These are phyloP conservation scores for Mycena vulgaris DNA, from an alignment of 768 basidiomycete genomes.

Conservation along the genomic window DNA sequence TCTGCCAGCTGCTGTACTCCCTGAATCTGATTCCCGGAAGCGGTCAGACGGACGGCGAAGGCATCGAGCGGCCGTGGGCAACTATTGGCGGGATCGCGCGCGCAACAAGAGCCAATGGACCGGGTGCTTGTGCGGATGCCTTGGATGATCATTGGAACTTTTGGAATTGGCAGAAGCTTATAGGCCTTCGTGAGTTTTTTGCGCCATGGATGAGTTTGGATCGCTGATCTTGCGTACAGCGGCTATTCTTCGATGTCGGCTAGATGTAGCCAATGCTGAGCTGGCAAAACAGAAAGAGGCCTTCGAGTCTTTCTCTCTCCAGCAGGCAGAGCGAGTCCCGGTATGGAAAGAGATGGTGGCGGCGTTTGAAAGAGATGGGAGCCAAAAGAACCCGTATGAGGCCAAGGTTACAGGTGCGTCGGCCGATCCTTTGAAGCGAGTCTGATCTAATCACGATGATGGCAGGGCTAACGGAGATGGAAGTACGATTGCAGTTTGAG, in stretches of 20 bases:
- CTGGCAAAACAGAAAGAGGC: neutral
- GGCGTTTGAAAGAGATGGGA: slow-evolving; percentile 11
- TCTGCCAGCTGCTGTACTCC: slow-evolving; percentile 43
- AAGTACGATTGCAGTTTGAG: neutral
- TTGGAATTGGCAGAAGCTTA: slow-evolving; percentile 46
- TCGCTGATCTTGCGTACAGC: neutral
- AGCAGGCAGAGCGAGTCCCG: slow-evolving; percentile 4
- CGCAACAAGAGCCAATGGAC: slow-evolving; percentile 54
- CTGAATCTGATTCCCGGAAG: slow-evolving; percentile 42
- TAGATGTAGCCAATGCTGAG: neutral
- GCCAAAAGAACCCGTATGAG: slow-evolving; percentile 10
- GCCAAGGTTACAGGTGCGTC: neutral
- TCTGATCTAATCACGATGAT: neutral
- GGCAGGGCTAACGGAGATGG: neutral
- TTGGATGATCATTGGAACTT: slow-evolving; percentile 46
- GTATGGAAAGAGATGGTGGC: slow-evolving; percentile 17
- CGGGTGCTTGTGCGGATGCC: slow-evolving; percentile 44
- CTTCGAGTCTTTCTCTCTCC: slow-evolving; percentile 3
- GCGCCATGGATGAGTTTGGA: neutral
- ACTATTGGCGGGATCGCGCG: slow-evolving; percentile 41
- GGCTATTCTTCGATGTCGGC: neutral
- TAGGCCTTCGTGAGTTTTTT: slow-evolving; percentile 41
- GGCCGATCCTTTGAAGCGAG: neutral
- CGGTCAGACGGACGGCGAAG: slow-evolving; percentile 53
- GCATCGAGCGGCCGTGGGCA: slow-evolving; percentile 49